These are phyloP conservation scores for Rhodotorula diobovata DNA, from an alignment of 768 basidiomycete species.

Conservation along the genomic window DNA sequence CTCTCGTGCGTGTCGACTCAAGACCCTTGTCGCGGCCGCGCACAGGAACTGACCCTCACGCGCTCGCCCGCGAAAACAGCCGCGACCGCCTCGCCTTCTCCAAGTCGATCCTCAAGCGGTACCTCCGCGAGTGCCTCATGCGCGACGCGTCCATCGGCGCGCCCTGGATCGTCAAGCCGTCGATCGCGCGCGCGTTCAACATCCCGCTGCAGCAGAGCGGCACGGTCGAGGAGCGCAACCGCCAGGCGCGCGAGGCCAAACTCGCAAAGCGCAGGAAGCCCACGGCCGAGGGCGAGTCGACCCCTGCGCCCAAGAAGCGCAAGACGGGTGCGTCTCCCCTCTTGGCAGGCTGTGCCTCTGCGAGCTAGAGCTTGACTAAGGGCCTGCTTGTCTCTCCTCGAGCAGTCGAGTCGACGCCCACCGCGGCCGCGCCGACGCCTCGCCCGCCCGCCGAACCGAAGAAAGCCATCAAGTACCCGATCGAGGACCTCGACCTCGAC, in stretches of 20 bases:
- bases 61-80: conserved; percentile 50
- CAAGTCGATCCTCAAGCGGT: conserved; percentile 91
- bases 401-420: not conserved
- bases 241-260: conserved; percentile 75
- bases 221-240: conserved; percentile 71
- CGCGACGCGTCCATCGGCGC: conserved; percentile 86
- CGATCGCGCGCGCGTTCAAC: conserved; percentile 76
- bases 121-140: conserved; percentile 91
- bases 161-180: conserved; percentile 89
- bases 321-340: conserved; percentile 4
- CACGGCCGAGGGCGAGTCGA: not conserved
- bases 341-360: no score
- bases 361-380: not conserved
- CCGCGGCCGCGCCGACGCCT: not conserved
- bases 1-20: conserved; percentile 63
- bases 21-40: not conserved
- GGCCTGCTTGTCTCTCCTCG: not conserved
- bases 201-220: conserved; percentile 82
- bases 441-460: not conserved
- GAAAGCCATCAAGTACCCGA: conserved; percentile 83
- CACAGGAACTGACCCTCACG: not conserved
- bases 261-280: conserved; percentile 18
- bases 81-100: conserved; percentile 94
- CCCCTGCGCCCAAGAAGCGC: conserved; percentile 10
- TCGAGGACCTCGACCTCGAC: conserved; percentile 81